These are phyloP conservation scores for Aschersonia sp. DNA, from an alignment of 2,329 filamentous ascomycete species.

Conservation along the genomic window DNA sequence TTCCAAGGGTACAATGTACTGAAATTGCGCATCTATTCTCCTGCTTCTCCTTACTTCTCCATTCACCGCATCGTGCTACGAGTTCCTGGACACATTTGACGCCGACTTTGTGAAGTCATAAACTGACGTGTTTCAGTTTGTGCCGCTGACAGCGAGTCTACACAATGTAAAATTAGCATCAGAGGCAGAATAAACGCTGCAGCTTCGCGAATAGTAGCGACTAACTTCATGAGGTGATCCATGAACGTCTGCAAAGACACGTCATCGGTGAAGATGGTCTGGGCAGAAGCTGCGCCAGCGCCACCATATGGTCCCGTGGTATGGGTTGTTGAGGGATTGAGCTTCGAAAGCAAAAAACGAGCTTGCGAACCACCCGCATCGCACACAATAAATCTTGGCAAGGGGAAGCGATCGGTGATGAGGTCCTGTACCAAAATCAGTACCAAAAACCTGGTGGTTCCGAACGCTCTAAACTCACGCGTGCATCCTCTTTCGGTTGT, in stretches of 20 bases:
- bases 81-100: background rate
- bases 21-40: too few relatives aligned
- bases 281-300: slow-evolving; percentile 69
- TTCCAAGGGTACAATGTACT: too few relatives aligned
- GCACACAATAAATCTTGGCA: slow-evolving; percentile 95
- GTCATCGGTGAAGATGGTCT: slow-evolving; percentile 98
- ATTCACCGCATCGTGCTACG: too few relatives aligned
- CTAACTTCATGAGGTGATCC: slow-evolving; percentile 98
- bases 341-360: slow-evolving; percentile 89
- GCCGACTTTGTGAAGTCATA: background rate
- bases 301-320: slow-evolving; percentile 86
- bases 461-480: slow-evolving; percentile 38
- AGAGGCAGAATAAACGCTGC: background rate
- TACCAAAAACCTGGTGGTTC: too few relatives aligned
- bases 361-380: slow-evolving; percentile 97
- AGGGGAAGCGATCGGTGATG: slow-evolving; percentile 93
- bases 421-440: slow-evolving; percentile 49
- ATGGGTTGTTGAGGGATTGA: slow-evolving; percentile 95
- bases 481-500: slow-evolving; percentile 90
- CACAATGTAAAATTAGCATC: background rate
- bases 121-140: slow-evolving; percentile 27
- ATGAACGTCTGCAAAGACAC: slow-evolving; percentile 97
- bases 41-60: too few relatives aligned
- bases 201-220: slow-evolving; percentile 3
- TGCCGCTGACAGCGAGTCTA: slow-evolving; percentile 48